Percentiles rank a stretch among this genome's conserved stretches.
These are phyloP conservation scores for Hysterangium stoloniferum DNA, from an alignment of 768 basidiomycete species.

Conservation along the genomic window DNA sequence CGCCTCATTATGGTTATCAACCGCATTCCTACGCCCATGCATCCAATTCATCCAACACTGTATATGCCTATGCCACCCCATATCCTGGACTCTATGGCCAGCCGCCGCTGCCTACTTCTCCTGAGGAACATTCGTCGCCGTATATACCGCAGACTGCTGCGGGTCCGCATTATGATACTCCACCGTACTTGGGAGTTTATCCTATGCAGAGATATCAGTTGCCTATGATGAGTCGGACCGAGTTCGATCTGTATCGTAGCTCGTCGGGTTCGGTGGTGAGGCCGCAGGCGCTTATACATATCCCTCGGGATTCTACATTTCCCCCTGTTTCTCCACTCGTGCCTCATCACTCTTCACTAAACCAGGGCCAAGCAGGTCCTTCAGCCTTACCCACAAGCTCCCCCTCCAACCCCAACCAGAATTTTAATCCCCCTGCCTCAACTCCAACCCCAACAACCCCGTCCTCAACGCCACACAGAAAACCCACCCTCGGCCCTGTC, in stretches of 20 bases:
- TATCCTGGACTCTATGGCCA: conserved; percentile 2
- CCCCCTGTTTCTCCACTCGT: background rate
- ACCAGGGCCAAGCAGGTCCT: background rate
- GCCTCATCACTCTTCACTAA: background rate
- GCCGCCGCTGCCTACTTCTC: background rate
- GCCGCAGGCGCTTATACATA: background rate
- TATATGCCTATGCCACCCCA: conserved; percentile 9
- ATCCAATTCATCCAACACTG: conserved; percentile 2
- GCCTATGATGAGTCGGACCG: conserved; percentile 2
- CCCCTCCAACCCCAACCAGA: background rate
- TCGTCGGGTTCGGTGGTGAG: background rate
- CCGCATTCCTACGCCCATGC: conserved; percentile 13
- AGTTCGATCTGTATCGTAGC: conserved; percentile 4
- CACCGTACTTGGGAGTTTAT: conserved; percentile 9
- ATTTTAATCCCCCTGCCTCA: background rate
- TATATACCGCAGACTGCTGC: conserved; percentile 8
- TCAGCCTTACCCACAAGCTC: background rate
- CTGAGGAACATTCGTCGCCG: conserved; percentile 11
- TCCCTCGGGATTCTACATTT: background rate
- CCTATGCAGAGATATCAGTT: conserved; percentile 4
- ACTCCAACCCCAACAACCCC: background rate
- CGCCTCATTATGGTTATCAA: no score
- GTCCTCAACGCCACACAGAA: background rate
- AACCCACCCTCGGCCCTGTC: conserved; percentile 6
- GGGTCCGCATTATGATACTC: conserved; percentile 9